These are phyloP conservation scores for Paramecium bursaria DNA, from an alignment of 73 alveolate species.

Conservation along the genomic window DNA sequence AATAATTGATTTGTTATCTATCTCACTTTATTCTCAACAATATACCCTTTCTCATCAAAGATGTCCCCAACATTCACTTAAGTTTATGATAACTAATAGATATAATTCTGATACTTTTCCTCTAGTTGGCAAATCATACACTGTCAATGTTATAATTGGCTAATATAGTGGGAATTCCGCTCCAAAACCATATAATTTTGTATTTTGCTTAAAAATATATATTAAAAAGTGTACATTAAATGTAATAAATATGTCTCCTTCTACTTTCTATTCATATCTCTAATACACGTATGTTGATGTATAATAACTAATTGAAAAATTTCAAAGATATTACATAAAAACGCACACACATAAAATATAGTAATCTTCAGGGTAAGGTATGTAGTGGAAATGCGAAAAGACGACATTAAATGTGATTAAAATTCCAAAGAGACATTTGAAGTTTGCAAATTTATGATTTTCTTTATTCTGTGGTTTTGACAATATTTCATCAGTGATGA, in stretches of 20 bases:
- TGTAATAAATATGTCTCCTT: slow-evolving; percentile 37
- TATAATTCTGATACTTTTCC: background rate
- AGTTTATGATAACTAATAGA: background rate
- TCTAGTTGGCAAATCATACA: slow-evolving; percentile 19
- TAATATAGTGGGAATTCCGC: slow-evolving; percentile 20
- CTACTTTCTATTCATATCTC: slow-evolving; percentile 23
- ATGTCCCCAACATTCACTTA: slow-evolving; percentile 11
- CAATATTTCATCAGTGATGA: slow-evolving; percentile 17
- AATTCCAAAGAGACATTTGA: slow-evolving; percentile 25
- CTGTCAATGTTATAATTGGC: background rate
- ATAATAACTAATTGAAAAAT: slow-evolving; percentile 43
- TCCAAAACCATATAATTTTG: slow-evolving; percentile 27
- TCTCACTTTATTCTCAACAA: slow-evolving; percentile 20
- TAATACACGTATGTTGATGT: slow-evolving; percentile 31
- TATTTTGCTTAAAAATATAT: background rate
- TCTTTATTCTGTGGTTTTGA: background rate
- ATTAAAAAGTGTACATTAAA: background rate
- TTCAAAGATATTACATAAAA: slow-evolving; percentile 16
- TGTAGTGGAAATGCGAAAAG: slow-evolving; percentile 43
- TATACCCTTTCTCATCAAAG: slow-evolving; percentile 45
- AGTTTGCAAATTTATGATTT: slow-evolving; percentile 26
- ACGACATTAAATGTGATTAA: slow-evolving; percentile 33
- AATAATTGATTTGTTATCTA: background rate
- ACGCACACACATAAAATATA: slow-evolving; percentile 40
- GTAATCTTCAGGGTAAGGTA: slow-evolving; percentile 51